Evolutionary conservation across 805 yeast genomes (phyloP).

Genomic region (Yarrowia osloensis): DNA sequence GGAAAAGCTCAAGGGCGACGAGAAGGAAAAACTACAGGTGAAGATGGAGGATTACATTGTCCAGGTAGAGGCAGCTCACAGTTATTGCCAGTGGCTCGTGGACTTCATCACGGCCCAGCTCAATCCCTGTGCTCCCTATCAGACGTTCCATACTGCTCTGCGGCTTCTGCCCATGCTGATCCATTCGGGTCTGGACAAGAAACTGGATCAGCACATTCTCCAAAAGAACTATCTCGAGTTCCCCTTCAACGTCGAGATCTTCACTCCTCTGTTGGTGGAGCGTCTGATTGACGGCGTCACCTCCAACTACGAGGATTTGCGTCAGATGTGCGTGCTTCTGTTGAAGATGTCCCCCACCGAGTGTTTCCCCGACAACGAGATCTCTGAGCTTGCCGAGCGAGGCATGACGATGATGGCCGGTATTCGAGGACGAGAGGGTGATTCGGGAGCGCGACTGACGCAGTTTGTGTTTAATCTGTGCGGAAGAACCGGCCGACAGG

Average conservation of each 20-base stretch:
- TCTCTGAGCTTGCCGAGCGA: constrained; percentile 37
- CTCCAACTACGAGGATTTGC: constrained; percentile 76
- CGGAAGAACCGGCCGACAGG: constrained; percentile 36
- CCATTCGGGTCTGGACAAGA: constrained; percentile 58
- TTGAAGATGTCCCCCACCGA: constrained; percentile 50
- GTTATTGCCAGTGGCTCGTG: constrained; percentile 49
- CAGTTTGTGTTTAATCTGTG: constrained; percentile 51
- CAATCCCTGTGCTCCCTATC: constrained; percentile 61
- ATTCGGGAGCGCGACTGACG: constrained; percentile 73
- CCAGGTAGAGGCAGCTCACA: constrained; percentile 38
- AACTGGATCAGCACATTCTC: constrained; percentile 44
- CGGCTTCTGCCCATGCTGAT: constrained; percentile 51
- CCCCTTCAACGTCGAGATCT: constrained; percentile 53
- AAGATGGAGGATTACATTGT: constrained; percentile 31
- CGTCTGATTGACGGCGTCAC: constrained; percentile 61
- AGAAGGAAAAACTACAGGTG: constrained; percentile 2
- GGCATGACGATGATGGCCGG: constrained; percentile 40
- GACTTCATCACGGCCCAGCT: constrained; percentile 46
- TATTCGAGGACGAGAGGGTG: constrained; percentile 63
- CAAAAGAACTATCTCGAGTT: constrained; percentile 51
- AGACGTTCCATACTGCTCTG: constrained; percentile 53
- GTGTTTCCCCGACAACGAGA: constrained; percentile 33
- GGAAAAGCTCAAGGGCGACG: constrained; percentile 13
- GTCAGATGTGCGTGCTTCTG: constrained; percentile 53
- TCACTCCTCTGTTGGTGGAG: constrained; percentile 47